These are phyloP conservation scores for Kuraishia floccosa DNA, from an alignment of 805 yeast genomes.

Conservation along the genomic window DNA sequence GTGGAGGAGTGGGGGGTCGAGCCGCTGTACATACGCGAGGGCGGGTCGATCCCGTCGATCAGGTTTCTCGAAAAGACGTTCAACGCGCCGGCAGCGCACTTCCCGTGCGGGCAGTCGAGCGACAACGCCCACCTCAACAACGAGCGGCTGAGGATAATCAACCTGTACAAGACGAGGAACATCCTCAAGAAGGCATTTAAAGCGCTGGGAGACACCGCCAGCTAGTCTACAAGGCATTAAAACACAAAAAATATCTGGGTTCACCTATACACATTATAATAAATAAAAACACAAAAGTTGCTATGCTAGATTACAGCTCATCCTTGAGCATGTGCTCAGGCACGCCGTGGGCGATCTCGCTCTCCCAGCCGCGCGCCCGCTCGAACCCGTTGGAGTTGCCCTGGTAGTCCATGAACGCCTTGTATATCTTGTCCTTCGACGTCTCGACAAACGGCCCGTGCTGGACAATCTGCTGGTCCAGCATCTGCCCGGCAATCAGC, in stretches of 20 bases:
- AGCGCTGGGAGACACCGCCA: slow-evolving; percentile 13
- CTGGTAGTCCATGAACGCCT: slow-evolving; percentile 69
- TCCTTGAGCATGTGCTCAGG: slow-evolving; percentile 2
- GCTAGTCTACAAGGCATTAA: neutral
- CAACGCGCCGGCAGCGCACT: slow-evolving; percentile 84
- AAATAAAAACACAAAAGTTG: neutral
- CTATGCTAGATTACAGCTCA: slow-evolving; percentile 1
- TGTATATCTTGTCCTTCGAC: slow-evolving; percentile 47
- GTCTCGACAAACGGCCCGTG: slow-evolving; percentile 90
- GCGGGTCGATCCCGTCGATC: slow-evolving; percentile 92
- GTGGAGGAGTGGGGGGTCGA: slow-evolving; percentile 64
- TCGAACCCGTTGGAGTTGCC: slow-evolving; percentile 59
- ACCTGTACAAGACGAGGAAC: slow-evolving; percentile 61
- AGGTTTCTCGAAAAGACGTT: slow-evolving; percentile 75
- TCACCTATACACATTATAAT: neutral
- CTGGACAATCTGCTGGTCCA: slow-evolving; percentile 71
- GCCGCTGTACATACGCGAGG: slow-evolving; percentile 86
- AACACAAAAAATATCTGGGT: neutral
- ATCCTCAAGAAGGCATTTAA: slow-evolving; percentile 46
- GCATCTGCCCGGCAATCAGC: slow-evolving; percentile 62
- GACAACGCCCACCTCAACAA: slow-evolving; percentile 91
- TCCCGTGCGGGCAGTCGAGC: slow-evolving; percentile 92
- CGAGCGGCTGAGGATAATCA: slow-evolving; percentile 72
- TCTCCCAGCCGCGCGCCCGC: slow-evolving; percentile 48
- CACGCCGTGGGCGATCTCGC: slow-evolving; percentile 25